These are phyloP conservation scores for Stromatinia cepivora DNA, from an alignment of 2,329 filamentous ascomycete species.

Conservation along the genomic window DNA sequence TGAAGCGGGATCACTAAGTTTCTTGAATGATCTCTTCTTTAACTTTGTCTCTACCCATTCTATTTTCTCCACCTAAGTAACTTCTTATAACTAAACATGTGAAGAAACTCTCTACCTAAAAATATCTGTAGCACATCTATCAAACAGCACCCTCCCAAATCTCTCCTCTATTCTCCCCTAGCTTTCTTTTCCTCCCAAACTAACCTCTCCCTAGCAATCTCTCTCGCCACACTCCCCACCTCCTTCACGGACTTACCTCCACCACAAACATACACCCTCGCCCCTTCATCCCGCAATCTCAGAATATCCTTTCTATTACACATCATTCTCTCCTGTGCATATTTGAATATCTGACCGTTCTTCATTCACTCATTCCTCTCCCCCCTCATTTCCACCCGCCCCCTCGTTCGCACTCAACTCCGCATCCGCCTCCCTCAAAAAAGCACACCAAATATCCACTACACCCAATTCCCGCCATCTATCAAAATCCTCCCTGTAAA, in stretches of 20 bases:
- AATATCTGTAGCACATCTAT: background rate
- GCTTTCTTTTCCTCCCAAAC: background rate
- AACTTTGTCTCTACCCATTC: no score
- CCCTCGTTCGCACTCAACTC: background rate
- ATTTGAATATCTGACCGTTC: background rate
- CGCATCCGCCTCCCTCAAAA: background rate
- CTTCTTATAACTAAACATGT: background rate
- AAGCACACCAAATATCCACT: background rate
- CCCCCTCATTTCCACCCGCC: no score
- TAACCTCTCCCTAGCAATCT: background rate
- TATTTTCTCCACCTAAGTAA: background rate
- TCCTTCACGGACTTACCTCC: background rate
- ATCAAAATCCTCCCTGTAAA: background rate
- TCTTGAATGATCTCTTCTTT: no score
- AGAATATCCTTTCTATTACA: background rate
- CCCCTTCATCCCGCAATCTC: background rate
- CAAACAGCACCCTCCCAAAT: background rate
- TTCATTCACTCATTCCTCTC: no score
- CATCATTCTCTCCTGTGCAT: conserved; percentile 9
- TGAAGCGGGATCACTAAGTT: no score
- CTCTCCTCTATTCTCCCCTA: background rate
- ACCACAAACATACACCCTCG: conserved; percentile 1
- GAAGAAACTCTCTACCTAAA: background rate
- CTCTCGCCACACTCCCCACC: background rate
- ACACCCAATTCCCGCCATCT: background rate